Evolutionary conservation across 495 filamentous ascomycete species (phyloP).

Genomic region (Penicillium goetzii): DNA sequence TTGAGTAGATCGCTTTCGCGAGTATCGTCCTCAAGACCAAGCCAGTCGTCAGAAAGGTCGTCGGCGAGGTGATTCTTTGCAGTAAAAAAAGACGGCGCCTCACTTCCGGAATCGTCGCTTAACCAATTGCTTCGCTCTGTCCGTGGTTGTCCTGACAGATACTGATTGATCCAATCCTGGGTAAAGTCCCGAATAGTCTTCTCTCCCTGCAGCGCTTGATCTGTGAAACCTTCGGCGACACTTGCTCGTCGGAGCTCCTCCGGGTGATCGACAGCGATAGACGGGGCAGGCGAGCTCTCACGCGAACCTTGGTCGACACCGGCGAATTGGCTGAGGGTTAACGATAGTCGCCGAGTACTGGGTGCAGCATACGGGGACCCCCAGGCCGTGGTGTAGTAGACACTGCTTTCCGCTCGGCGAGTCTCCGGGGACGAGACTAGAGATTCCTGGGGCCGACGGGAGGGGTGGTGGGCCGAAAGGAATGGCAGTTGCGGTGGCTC

Average conservation of each 20-base stretch:
- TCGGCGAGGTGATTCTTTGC: constrained; percentile 50
- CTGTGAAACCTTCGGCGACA: constrained; percentile 30
- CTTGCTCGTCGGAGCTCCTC: constrained; percentile 55
- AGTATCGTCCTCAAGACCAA: constrained; percentile 49
- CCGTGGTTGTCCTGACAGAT: constrained; percentile 62
- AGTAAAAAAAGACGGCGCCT: constrained; percentile 51
- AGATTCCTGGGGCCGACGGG: constrained; percentile 41
- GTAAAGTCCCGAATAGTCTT: constrained; percentile 62
- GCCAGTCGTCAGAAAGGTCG: constrained; percentile 48
- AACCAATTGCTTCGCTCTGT: constrained; percentile 72
- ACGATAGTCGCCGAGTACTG: constrained; percentile 52
- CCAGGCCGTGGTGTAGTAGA: constrained; percentile 70
- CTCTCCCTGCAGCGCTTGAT: constrained; percentile 45
- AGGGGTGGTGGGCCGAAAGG: constrained; percentile 31
- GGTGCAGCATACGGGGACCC: constrained; percentile 71
- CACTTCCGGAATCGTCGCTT: constrained; percentile 70
- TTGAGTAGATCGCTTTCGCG: constrained; percentile 46
- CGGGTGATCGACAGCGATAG: constrained; percentile 54
- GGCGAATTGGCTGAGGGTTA: constrained; percentile 48
- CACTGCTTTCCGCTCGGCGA: constrained; percentile 47
- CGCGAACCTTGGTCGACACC: constrained; percentile 40
- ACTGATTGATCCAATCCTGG: constrained; percentile 78
- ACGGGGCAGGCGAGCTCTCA: constrained; percentile 46
- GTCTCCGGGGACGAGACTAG: constrained; percentile 48
- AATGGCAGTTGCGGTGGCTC: constrained; percentile 42